Conservation (phyloP, 805 yeast species). For the Wickerhamiella brachini region DNA sequence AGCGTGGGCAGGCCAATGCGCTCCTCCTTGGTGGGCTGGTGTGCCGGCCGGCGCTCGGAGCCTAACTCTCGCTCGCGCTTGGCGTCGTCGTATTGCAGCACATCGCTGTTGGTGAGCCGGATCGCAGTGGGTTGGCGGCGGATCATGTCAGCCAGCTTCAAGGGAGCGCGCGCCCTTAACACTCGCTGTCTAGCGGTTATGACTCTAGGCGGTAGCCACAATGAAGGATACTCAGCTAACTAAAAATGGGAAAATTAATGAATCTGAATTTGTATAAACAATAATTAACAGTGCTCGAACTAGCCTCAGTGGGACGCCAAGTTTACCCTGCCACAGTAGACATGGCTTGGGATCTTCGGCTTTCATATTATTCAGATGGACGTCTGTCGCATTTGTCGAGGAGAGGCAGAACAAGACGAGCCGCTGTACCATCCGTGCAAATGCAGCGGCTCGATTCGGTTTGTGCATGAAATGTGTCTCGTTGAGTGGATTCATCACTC, state of each 20-base stretch:
- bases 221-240: no score
- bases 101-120: constrained; percentile 48
- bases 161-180: no score
- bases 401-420: constrained; percentile 65
- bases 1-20: not conserved
- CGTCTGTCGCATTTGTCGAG: constrained; percentile 85
- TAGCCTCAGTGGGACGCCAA: no score
- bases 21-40: constrained; percentile 6
- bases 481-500: constrained; percentile 75
- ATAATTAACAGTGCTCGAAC: no score
- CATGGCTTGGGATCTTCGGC: no score
- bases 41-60: not conserved
- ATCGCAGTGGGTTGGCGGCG: constrained; percentile 55
- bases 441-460: constrained; percentile 87
- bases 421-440: constrained; percentile 86
- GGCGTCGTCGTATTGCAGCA: constrained; percentile 34
- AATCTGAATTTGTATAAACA: no score
- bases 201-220: no score
- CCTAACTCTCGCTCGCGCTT: constrained; percentile 6
- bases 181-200: no score
- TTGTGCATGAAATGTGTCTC: constrained; percentile 85
- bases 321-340: no score
- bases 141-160: constrained; percentile 37
- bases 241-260: no score
- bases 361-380: constrained; percentile 24